Conservation (phyloP, 2,329 filamentous ascomycete genomes). For the Mycosphaerella sp. region DNA sequence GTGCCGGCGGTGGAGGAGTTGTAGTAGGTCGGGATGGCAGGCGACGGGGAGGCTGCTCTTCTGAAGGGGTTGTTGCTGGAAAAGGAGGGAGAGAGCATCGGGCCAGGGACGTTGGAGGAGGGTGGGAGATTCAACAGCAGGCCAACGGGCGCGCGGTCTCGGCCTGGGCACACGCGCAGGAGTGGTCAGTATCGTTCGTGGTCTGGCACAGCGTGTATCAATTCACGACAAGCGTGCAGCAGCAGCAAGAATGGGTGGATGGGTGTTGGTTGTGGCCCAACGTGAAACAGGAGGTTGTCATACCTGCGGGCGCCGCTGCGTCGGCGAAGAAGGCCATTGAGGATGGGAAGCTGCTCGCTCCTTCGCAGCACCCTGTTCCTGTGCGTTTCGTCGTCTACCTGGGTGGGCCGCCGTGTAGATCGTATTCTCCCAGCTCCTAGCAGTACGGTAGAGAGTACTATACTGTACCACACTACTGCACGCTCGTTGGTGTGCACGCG, state of each 20-base stretch:
- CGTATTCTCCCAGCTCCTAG: too few relatives aligned
- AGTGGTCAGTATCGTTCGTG: slow-evolving; percentile 8
- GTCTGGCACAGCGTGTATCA: slow-evolving; percentile 15
- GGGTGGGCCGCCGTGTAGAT: neutral
- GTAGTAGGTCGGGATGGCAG: slow-evolving; percentile 18
- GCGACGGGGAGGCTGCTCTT: slow-evolving; percentile 51
- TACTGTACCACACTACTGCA: neutral
- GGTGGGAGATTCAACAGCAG: slow-evolving; percentile 11
- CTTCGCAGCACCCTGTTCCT: neutral
- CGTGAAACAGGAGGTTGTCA: slow-evolving; percentile 18
- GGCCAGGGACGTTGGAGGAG: neutral
- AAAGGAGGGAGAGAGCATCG: slow-evolving; percentile 50
- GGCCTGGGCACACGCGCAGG: slow-evolving; percentile 30
- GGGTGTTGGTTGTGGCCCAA: slow-evolving; percentile 2
- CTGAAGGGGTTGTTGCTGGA: slow-evolving; percentile 72
- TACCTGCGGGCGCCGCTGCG: slow-evolving; percentile 11
- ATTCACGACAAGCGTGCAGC: neutral
- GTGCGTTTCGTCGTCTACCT: neutral
- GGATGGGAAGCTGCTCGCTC: neutral
- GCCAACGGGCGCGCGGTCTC: slow-evolving; percentile 39
- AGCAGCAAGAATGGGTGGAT: neutral
- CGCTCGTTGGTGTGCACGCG: neutral
- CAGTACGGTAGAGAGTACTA: too few relatives aligned
- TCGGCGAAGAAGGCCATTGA: slow-evolving; percentile 16
- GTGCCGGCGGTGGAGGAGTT: slow-evolving; percentile 5